Conservation (phyloP, 345 rosid genomes). For the Gynandropsis gynandra region DNA sequence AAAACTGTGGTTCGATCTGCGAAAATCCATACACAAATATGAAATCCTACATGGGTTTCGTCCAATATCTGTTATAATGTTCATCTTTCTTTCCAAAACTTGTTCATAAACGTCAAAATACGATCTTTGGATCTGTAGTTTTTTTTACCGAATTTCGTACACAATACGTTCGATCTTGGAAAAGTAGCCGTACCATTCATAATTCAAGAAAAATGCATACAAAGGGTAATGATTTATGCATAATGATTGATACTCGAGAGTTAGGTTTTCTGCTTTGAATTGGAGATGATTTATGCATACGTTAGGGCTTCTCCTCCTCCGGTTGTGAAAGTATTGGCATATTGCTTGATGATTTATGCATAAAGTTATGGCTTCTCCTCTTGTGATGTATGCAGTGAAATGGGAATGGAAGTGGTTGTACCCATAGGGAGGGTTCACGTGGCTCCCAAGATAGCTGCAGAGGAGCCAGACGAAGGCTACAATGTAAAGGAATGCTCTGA, state of each 20-base stretch:
- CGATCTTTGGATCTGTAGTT: background rate
- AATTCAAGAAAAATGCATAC: no score
- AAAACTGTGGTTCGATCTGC: background rate
- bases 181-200: no score
- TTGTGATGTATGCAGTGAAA: constrained; percentile 38
- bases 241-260: no score
- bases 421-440: constrained; percentile 36
- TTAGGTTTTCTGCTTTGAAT: no score
- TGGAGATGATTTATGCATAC: no score
- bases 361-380: no score
- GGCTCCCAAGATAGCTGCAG: constrained; percentile 46
- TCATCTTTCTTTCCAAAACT: no score
- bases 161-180: no score
- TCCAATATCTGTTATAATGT: background rate
- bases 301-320: no score
- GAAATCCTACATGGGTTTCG: background rate
- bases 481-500: constrained; percentile 49
- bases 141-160: background rate
- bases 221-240: no score
- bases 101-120: background rate
- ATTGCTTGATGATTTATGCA: no score
- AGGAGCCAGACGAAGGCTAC: constrained; percentile 42
- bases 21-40: background rate
- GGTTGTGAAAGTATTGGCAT: no score
- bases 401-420: constrained; percentile 69